Conservation (phyloP, 805 yeast genomes). For the Lachancea thermotolerans region DNA sequence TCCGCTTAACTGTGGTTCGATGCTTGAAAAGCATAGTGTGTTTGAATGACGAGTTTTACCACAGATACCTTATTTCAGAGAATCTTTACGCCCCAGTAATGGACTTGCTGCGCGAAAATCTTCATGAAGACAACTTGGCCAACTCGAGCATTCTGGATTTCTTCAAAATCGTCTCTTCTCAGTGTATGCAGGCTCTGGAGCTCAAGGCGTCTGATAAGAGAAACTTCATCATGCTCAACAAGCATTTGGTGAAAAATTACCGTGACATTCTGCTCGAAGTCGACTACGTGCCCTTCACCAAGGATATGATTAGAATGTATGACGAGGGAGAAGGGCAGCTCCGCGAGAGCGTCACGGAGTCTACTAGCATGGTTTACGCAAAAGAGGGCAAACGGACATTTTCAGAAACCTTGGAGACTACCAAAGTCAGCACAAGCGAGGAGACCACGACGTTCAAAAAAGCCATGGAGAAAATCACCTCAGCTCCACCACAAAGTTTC, state of each 20-base stretch:
- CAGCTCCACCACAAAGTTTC: constrained; percentile 17
- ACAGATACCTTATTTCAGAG: constrained; percentile 48
- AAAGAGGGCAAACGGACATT: constrained; percentile 6
- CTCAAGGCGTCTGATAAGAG: constrained; percentile 12
- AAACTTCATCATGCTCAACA: constrained; percentile 25
- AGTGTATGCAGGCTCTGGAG: constrained; percentile 13
- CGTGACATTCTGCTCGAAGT: constrained; percentile 28
- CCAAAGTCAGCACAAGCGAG: constrained; percentile 14
- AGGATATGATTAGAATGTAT: constrained; percentile 27
- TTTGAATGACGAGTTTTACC: constrained; percentile 57
- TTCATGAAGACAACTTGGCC: constrained; percentile 51
- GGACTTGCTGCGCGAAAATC: constrained; percentile 41
- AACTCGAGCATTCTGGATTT: constrained; percentile 74
- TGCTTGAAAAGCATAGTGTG: constrained; percentile 57
- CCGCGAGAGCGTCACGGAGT: neutral
- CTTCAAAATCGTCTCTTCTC: constrained; percentile 39
- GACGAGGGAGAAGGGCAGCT: constrained; percentile 6
- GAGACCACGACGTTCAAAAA: constrained; percentile 12
- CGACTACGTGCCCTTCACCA: constrained; percentile 25
- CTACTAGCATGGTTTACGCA: constrained; percentile 7
- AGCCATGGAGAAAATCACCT: constrained; percentile 14
- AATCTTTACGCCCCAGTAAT: constrained; percentile 47
- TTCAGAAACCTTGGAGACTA: constrained; percentile 2
- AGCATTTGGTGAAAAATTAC: constrained; percentile 28
- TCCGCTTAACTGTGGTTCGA: constrained; percentile 62